A percentile compares a stretch with the other conserved stretches of the same genome.
phyloP scores from a whole-genome alignment of 306 rosid genomes.

The Hylodesmum podocarpum region DNA sequence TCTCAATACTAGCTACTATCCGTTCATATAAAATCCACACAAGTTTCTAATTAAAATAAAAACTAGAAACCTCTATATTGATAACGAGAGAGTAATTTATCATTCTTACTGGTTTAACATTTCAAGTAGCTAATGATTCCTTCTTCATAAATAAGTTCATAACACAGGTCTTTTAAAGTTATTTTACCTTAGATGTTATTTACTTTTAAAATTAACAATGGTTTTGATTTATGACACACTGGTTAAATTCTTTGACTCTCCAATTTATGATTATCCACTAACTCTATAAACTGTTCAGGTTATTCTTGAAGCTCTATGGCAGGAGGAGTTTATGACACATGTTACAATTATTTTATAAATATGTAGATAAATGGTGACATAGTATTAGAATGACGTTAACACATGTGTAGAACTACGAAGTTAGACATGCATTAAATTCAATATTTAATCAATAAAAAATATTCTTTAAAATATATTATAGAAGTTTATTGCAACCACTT shows the following conservation, averaged over 20 bases:
- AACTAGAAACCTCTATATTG: slow-evolving; percentile 76
- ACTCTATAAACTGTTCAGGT: slow-evolving; percentile 50
- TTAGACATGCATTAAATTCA: too few species aligned
- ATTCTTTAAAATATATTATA: too few species aligned
- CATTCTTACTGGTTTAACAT: not conserved
- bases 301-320: slow-evolving; percentile 94
- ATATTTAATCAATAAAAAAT: too few species aligned
- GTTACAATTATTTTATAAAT: too few species aligned
- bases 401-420: too few species aligned
- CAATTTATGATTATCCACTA: not conserved
- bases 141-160: slow-evolving; percentile 15
- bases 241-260: slow-evolving; percentile 2
- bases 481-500: too few species aligned
- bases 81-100: slow-evolving; percentile 83
- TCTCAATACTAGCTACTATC: too few species aligned
- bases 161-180: not conserved
- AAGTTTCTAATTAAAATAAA: too few species aligned
- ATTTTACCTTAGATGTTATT: slow-evolving; percentile 6
- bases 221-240: slow-evolving; percentile 3
- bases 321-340: slow-evolving; percentile 85
- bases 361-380: too few species aligned
- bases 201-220: slow-evolving; percentile 13
- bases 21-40: too few species aligned
- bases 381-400: too few species aligned
- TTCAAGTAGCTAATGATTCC: slow-evolving; percentile 4